phyloP scores from a whole-genome alignment of 1,139 yeast species.

The Candida sanyaensis region DNA sequence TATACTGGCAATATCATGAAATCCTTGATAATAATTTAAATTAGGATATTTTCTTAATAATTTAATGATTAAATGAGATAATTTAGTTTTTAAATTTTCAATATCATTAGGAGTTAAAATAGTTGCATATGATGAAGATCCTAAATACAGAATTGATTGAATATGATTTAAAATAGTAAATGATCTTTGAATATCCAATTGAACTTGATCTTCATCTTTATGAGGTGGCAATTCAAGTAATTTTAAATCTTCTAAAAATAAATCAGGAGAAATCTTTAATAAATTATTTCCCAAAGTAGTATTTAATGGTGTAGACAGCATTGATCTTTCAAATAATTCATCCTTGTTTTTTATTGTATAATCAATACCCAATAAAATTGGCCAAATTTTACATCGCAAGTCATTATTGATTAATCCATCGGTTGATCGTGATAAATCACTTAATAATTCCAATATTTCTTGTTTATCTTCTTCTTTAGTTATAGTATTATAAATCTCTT shows the following conservation, averaged over 20 bases:
- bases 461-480: slow-evolving; percentile 7
- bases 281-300: slow-evolving; percentile 2
- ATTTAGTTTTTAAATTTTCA: slow-evolving; percentile 35
- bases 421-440: slow-evolving; percentile 41
- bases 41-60: slow-evolving; percentile 62
- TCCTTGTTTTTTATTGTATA: not conserved
- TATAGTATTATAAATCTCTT: slow-evolving; percentile 31
- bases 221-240: slow-evolving; percentile 46
- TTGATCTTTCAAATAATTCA: not conserved
- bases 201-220: slow-evolving; percentile 76
- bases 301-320: slow-evolving; percentile 5
- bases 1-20: slow-evolving; percentile 80
- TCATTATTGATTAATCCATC: slow-evolving; percentile 50
- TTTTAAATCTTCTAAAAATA: slow-evolving; percentile 24
- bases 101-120: slow-evolving; percentile 37
- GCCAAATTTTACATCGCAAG: slow-evolving; percentile 51
- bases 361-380: slow-evolving; percentile 33
- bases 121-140: slow-evolving; percentile 29
- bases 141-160: slow-evolving; percentile 22
- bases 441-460: slow-evolving; percentile 22
- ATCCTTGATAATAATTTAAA: slow-evolving; percentile 86
- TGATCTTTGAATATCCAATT: slow-evolving; percentile 74
- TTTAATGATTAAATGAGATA: slow-evolving; percentile 51
- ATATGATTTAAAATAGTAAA: slow-evolving; percentile 47
- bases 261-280: slow-evolving; percentile 11